Percentiles rank a stretch among this genome's conserved stretches.
Conservation (phyloP, 768 basidiomycete genomes). For the Cyclocybe cylindracea region DNA sequence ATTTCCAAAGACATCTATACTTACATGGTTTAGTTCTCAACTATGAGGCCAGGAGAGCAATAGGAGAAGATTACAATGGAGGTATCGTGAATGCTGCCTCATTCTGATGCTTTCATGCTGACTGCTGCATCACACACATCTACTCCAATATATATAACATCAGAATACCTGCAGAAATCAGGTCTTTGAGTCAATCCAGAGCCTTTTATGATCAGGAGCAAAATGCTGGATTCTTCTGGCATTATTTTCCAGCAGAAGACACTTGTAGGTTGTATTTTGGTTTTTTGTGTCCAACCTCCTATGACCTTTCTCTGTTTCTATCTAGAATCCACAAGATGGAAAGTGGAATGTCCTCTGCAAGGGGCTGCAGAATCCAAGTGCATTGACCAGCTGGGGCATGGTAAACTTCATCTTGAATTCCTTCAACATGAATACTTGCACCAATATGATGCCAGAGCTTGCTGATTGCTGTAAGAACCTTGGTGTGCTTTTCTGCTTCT, state of each 20-base stretch:
- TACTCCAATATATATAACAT: conserved; percentile 17
- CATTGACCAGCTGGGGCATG: conserved; percentile 16
- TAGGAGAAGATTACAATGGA: conserved; percentile 38
- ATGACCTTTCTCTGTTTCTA: not conserved
- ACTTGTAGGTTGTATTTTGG: not conserved
- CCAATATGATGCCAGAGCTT: not conserved
- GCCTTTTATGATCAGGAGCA: conserved; percentile 24
- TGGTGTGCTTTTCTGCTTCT: conserved; percentile 7
- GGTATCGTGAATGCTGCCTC: conserved; percentile 2
- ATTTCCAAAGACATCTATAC: conserved; percentile 36
- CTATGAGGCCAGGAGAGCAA: conserved; percentile 43
- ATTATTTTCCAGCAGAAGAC: conserved; percentile 14
- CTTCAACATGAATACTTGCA: not conserved
- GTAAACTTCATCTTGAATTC: conserved; percentile 8
- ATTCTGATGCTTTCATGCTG: not conserved
- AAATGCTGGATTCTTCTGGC: conserved; percentile 15
- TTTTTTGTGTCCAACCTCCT: not conserved
- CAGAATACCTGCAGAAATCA: conserved; percentile 38
- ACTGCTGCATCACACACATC: conserved; percentile 8
- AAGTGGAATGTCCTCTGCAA: conserved; percentile 21
- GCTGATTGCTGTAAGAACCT: conserved; percentile 12
- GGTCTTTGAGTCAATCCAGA: conserved; percentile 33
- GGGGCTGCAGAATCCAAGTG: conserved; percentile 3
- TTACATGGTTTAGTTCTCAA: conserved; percentile 49
- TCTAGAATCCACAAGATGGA: conserved; percentile 10